Percentiles rank a stretch among this genome's conserved stretches.
Conservation (phyloP, 2,329 filamentous ascomycete genomes). For the Diaporthe vaccinii region DNA sequence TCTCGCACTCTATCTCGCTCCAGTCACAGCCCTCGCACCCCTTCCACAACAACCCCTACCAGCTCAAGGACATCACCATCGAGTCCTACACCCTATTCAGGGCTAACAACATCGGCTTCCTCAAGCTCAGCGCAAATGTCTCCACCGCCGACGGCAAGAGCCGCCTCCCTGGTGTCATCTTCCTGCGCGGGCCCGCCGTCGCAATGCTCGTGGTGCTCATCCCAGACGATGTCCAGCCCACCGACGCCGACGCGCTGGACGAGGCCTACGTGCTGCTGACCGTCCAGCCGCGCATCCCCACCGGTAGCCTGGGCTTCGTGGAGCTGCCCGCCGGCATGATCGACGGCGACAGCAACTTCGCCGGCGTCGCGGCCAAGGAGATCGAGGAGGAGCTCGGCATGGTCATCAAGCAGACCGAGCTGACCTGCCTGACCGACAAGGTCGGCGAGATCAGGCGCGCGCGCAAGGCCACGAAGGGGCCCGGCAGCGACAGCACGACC, state of each 20-base stretch:
- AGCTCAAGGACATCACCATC: slow-evolving; percentile 63
- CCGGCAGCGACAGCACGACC: slow-evolving; percentile 44
- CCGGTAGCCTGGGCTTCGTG: slow-evolving; percentile 67
- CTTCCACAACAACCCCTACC: slow-evolving; percentile 68
- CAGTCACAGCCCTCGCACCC: slow-evolving; percentile 61
- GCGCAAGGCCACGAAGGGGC: slow-evolving; percentile 53
- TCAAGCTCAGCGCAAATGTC: slow-evolving; percentile 66
- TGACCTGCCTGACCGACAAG: slow-evolving; percentile 62
- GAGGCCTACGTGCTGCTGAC: slow-evolving; percentile 72
- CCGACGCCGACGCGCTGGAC: slow-evolving; percentile 47
- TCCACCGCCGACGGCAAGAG: slow-evolving; percentile 61
- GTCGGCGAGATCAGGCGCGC: slow-evolving; percentile 55
- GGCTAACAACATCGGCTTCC: slow-evolving; percentile 61
- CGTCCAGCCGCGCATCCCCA: slow-evolving; percentile 70
- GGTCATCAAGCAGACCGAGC: slow-evolving; percentile 60
- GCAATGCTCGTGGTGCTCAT: slow-evolving; percentile 70
- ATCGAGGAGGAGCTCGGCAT: slow-evolving; percentile 72
- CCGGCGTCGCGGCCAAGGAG: slow-evolving; percentile 70
- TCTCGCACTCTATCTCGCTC: slow-evolving; percentile 60
- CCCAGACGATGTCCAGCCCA: slow-evolving; percentile 60
- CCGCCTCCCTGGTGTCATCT: slow-evolving; percentile 65
- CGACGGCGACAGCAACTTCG: slow-evolving; percentile 68
- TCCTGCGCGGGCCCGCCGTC: slow-evolving; percentile 72
- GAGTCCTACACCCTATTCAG: slow-evolving; percentile 69
- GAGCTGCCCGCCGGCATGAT: slow-evolving; percentile 76